Base-by-base conservation (phyloP, 768 basidiomycete genomes). In the Suillus ampliporus region DNA sequence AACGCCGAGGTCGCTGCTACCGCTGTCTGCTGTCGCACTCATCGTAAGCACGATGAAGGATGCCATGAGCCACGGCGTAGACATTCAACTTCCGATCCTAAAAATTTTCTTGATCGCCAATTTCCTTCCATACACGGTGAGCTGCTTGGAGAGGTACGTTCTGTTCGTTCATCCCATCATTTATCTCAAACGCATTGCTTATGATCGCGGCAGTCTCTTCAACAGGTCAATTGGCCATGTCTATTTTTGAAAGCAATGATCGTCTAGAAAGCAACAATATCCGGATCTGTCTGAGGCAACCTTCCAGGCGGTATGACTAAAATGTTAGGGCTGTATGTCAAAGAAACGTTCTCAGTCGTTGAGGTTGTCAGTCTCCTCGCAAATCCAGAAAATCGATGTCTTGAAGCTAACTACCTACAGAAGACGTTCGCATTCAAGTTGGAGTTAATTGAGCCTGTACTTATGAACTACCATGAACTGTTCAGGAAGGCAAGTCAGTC, bases 161-260 rank as follows among this genome's bases (percentile, higher is more conserved):
- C 23, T 2, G n/a, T n/a, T 15, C 21, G 28, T 41, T 4, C 21
- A 37, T 46, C 41, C 14, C 28, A 15, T 7, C 11, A 9, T 21
- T 3, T 31, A 50, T n/a, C 34, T 15, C 15, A 14, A 68, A 97
- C 94, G 94, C 94, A 0, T 80, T 98, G 0, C 78, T n/a, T n/a
- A n/a, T n/a, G n/a, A n/a, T n/a, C n/a, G n/a, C n/a, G n/a, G n/a
- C 98, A 26, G 97, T 99, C 8, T 97, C 95, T 3, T 96, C 94
- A 0, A 99, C 97, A 4, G 97, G 96, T 3, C 97, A 99, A 72
- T 83, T 98, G 2, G 94, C 98, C 50, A 98, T 99, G 96, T 93
- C 97, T 67, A 89, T 98, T 19, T 92, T 98, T 47, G 97, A 99
- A 77, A 95, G 97, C 19, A 93, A 95, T 71, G n/a, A n/a, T n/a